phyloP scores from a whole-genome alignment of 305 asterid species.

The Fraxinus ornus region DNA sequence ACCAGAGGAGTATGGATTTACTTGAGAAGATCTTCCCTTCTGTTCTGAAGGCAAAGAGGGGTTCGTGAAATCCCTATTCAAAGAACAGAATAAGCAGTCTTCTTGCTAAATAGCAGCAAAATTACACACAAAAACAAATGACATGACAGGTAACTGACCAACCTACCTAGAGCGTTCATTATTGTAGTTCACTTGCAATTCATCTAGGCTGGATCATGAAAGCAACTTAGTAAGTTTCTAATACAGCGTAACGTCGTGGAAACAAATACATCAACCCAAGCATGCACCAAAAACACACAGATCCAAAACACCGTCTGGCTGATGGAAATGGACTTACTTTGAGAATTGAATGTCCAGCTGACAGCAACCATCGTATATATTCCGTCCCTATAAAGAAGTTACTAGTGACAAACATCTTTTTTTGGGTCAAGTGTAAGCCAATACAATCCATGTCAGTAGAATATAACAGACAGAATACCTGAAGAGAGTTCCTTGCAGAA shows the following conservation, averaged over 20 bases:
- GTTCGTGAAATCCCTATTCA: constrained; percentile 85
- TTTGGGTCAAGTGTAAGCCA: constrained; percentile 13
- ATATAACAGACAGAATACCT: constrained; percentile 41
- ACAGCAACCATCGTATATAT: constrained; percentile 96
- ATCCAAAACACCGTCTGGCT: background rate
- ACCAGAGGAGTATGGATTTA: constrained; percentile 42
- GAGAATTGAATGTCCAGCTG: constrained; percentile 98
- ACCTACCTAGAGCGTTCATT: constrained; percentile 91
- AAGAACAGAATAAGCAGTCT: constrained; percentile 28
- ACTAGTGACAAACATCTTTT: constrained; percentile 19
- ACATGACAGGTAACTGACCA: constrained; percentile 15
- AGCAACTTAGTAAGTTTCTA: constrained; percentile 22
- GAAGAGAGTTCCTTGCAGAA: constrained; percentile 83
- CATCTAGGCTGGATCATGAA: constrained; percentile 76
- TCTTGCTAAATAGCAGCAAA: constrained; percentile 24
- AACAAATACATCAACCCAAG: constrained; percentile 9
- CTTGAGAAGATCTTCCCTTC: constrained; percentile 87
- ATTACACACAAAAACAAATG: constrained; percentile 11
- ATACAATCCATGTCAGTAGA: constrained; percentile 3
- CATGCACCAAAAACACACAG: constrained; percentile 5
- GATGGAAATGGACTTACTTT: constrained; percentile 48
- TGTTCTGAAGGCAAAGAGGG: constrained; percentile 93
- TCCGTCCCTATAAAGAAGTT: constrained; percentile 65
- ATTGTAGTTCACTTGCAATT: constrained; percentile 88
- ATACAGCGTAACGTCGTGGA: constrained; percentile 13